A percentile compares a stretch with the other conserved stretches of the same genome.
These are phyloP conservation scores for Delonix regia DNA, from an alignment of 306 rosid species.

Conservation along the genomic window DNA sequence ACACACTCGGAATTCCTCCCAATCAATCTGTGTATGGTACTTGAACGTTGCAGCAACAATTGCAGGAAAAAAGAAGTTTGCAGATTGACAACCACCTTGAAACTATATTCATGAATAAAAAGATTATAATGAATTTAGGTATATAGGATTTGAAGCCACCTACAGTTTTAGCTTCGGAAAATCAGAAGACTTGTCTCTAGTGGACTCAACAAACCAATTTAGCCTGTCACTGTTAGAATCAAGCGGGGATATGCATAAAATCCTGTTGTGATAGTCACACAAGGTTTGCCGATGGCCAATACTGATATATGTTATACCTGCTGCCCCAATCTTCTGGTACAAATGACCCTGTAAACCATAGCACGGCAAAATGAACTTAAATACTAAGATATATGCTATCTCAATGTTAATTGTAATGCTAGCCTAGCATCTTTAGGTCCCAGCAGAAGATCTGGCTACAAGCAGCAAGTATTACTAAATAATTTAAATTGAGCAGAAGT, in stretches of 20 bases:
- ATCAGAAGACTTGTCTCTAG: slow-evolving; percentile 40
- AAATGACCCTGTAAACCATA: slow-evolving; percentile 67
- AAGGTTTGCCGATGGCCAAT: slow-evolving; percentile 84
- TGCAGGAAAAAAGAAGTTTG: not conserved
- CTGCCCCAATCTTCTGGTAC: slow-evolving; percentile 65
- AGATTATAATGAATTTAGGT: slow-evolving; percentile 4
- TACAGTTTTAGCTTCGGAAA: slow-evolving; percentile 34
- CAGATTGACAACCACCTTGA: not conserved
- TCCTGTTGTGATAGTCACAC: slow-evolving; percentile 55
- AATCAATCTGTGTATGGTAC: not conserved
- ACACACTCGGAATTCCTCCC: slow-evolving; percentile 1
- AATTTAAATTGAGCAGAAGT: not conserved
- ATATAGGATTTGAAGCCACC: slow-evolving; percentile 15
- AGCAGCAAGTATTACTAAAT: not conserved
- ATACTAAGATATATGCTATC: not conserved
- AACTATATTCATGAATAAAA: not conserved
- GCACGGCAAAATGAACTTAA: slow-evolving; percentile 26
- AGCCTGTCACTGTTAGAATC: slow-evolving; percentile 43
- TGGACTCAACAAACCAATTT: slow-evolving; percentile 70
- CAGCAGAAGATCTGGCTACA: not conserved
- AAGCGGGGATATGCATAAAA: slow-evolving; percentile 54
- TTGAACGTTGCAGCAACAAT: slow-evolving; percentile 13
- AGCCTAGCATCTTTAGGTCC: not conserved
- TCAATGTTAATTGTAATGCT: not conserved
- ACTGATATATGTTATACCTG: slow-evolving; percentile 88